Percentiles rank a stretch among this genome's conserved stretches.
Conservation (phyloP, 495 filamentous ascomycete species). For the Penicillium cataractarum region DNA sequence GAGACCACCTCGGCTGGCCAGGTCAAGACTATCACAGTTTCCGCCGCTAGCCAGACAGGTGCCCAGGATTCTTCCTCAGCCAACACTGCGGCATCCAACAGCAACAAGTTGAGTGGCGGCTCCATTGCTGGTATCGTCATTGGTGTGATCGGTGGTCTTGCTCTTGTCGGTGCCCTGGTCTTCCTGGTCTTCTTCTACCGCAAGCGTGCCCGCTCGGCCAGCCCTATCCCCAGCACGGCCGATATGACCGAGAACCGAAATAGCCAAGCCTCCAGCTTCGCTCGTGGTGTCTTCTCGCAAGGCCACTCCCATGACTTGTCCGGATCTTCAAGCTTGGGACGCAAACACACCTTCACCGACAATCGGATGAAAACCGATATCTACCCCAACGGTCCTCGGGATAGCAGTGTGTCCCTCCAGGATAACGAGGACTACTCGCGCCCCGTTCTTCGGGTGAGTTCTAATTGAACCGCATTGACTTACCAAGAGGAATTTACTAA, state of each 20-base stretch:
- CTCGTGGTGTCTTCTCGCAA: slow-evolving; percentile 45
- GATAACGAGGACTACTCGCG: slow-evolving; percentile 63
- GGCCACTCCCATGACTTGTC: slow-evolving; percentile 41
- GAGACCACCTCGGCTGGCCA: slow-evolving; percentile 50
- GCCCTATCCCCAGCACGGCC: slow-evolving; percentile 38
- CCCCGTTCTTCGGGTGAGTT: slow-evolving; percentile 57
- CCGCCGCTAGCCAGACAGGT: slow-evolving; percentile 41
- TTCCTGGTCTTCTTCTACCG: slow-evolving; percentile 50
- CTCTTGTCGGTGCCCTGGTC: slow-evolving; percentile 38
- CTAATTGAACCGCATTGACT: background rate
- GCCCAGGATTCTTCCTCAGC: slow-evolving; percentile 17
- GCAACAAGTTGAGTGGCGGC: slow-evolving; percentile 38
- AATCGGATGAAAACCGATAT: slow-evolving; percentile 51
- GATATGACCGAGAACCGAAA: slow-evolving; percentile 43
- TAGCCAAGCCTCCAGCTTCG: slow-evolving; percentile 52
- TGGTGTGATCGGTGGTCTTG: slow-evolving; percentile 51
- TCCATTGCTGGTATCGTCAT: slow-evolving; percentile 54
- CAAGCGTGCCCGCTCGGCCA: slow-evolving; percentile 38
- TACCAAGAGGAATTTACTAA: slow-evolving; percentile 25
- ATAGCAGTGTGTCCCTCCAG: slow-evolving; percentile 55
- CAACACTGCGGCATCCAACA: slow-evolving; percentile 12
- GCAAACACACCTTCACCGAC: slow-evolving; percentile 45
- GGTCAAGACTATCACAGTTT: slow-evolving; percentile 56
- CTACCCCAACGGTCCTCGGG: slow-evolving; percentile 50
- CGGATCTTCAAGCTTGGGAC: slow-evolving; percentile 24